A percentile compares a stretch with the other conserved stretches of the same genome.
These are phyloP conservation scores for Cryptococcus hybrid DNA, from an alignment of 1,284 basidiomycete species.

Conservation along the genomic window DNA sequence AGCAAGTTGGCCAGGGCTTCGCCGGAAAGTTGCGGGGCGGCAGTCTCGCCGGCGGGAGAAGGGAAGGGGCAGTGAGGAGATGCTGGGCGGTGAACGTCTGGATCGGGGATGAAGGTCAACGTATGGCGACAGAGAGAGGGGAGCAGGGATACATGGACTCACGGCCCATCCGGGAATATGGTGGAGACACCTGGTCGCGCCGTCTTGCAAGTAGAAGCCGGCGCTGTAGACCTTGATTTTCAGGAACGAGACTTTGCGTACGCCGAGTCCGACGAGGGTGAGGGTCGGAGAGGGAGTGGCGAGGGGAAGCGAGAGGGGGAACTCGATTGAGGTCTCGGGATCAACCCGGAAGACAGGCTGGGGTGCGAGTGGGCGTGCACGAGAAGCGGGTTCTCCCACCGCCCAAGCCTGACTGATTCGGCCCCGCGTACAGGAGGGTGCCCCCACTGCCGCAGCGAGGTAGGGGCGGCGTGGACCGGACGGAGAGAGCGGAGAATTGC, in stretches of 20 bases:
- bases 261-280: conserved; percentile 54
- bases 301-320: conserved; percentile 35
- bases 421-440: too few relatives aligned
- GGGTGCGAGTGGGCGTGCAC: conserved; percentile 8
- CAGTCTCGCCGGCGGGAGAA: conserved; percentile 2
- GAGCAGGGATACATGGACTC: conserved; percentile 3
- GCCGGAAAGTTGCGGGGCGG: conserved; percentile 26
- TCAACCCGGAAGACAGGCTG: conserved; percentile 26
- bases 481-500: too few relatives aligned
- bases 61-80: conserved; percentile 20
- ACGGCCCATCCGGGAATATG: conserved; percentile 35
- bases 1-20: conserved; percentile 39
- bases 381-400: background rate
- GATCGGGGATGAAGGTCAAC: background rate
- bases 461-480: too few relatives aligned
- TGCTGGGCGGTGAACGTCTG: conserved; percentile 28
- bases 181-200: conserved; percentile 19
- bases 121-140: background rate
- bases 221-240: conserved; percentile 55
- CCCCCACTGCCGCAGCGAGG: too few relatives aligned
- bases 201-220: conserved; percentile 54
- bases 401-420: background rate
- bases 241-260: conserved; percentile 57
- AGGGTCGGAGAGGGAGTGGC: conserved; percentile 31
- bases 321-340: conserved; percentile 43